Evolutionary conservation across 768 basidiomycete species (phyloP), one percentile per base, ranked within the genome.

Genomic region (Rhodocollybia butyracea): DNA sequence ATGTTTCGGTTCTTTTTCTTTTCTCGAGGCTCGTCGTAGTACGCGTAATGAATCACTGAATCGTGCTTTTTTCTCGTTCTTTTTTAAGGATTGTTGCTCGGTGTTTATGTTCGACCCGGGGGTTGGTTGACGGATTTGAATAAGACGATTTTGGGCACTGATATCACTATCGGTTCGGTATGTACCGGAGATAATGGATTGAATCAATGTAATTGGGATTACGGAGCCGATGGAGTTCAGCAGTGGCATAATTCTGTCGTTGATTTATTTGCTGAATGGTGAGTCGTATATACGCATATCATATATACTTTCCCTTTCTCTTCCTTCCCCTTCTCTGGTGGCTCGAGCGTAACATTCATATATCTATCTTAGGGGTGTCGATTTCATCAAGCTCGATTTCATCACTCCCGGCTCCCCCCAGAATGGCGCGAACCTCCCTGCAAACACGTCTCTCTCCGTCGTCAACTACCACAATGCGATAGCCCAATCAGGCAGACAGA

Each of bases 311-410:
- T n/a, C n/a, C n/a, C n/a, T n/a, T n/a, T n/a, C n/a, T n/a, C n/a
- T n/a, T n/a, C n/a, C n/a, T n/a, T n/a, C n/a, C n/a, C n/a, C n/a
- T n/a, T n/a, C n/a, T n/a, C n/a, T n/a, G n/a, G n/a, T n/a, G n/a
- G n/a, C n/a, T n/a, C n/a, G n/a, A n/a, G n/a, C n/a, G n/a, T 34
- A 22, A 17, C 19, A 36, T 38, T 22, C 5, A 19, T 6, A 39
- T 34, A 12, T 8, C 5, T 3, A n/a, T n/a, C 32, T 21, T 38
- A 56, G 55, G 55, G 57, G 57, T 40, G 51, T 58, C 21, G 57
- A 58, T 40, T 57, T 52, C 11, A 53, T 57, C 40, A 57, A 57
- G 22, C 51, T 57, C 11, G 57, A 57, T 45, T 57, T 53, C 24
- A 53, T 57, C 57, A 57, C 57, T 36, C 57, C 57, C 5, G 57